These are phyloP conservation scores for Oenanthe javanica DNA, from an alignment of 140 eudicot species.

Conservation along the genomic window DNA sequence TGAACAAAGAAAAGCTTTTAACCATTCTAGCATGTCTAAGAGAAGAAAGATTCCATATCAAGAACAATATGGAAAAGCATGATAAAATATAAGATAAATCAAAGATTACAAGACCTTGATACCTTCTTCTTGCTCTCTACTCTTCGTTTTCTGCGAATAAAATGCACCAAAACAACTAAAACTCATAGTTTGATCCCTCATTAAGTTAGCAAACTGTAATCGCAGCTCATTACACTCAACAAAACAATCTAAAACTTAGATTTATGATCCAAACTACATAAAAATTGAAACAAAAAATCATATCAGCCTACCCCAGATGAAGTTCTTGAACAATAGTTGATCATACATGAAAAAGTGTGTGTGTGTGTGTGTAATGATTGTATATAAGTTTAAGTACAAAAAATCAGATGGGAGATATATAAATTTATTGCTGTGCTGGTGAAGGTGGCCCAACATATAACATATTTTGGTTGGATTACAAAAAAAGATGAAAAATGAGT, in stretches of 20 bases:
- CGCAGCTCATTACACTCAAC: background rate
- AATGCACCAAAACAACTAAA: slow-evolving; percentile 7
- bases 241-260: background rate
- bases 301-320: background rate
- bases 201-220: background rate
- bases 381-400: no score
- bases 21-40: background rate
- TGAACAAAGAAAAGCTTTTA: background rate
- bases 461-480: no score
- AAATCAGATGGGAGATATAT: background rate
- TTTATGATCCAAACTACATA: background rate
- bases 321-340: background rate
- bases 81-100: background rate
- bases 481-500: no score
- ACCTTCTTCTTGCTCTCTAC: slow-evolving; percentile 4
- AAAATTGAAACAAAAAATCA: background rate
- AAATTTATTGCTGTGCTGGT: no score
- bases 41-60: background rate
- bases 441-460: no score
- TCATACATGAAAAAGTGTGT: no score
- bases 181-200: background rate
- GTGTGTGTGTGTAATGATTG: background rate
- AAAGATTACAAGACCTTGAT: background rate
- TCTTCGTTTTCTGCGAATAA: background rate
- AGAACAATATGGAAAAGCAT: background rate